Base-by-base conservation (phyloP, 768 basidiomycete species). In the Termitomyces sp. region DNA sequence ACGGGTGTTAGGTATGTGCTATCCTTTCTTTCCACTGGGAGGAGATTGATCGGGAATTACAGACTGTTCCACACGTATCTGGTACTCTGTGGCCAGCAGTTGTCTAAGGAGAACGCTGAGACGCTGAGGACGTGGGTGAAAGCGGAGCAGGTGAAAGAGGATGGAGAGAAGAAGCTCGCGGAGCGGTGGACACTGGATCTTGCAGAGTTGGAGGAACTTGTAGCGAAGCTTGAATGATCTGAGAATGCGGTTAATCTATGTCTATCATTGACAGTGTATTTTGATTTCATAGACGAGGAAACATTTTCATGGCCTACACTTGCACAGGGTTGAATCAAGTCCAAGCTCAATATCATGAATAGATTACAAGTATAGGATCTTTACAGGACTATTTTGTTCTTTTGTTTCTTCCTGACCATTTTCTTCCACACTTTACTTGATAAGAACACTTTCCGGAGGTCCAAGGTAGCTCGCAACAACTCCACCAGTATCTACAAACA, bases 401-500 rank as follows among this genome's bases (percentile, higher is more conserved):
- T 15, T 12, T 20, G 11, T 3, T 5, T 15, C 24, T 16, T 7
- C 6, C 28, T 3, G 15, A 24, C 7, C 46, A 4, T 9, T 36
- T 33, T 35, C 11, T 11, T n/a, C 8, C 2, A 16, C 44, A 15
- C 33, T 52, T 64, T 48, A 67, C 57, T 56, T 62, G 38, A 73
- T 68, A 40, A 67, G 57, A 39, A 77, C 61, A 68, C 84, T 85
- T 70, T 88, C 87, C 2, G 86, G 85, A 38, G 86, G 86, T 7
- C 87, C 87, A 38, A 89, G 75, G 67, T 87, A 89, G 64, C 84
- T 86, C 0, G 79, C 71, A 51, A 71, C 65, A 7, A 87, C 75
- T 16, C 82, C 83, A 38, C 86, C 86, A 24, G 82, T 79, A 70
- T 87, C 86, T 86, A 65, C 16, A 58, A 33, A 24, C 20, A 51